phyloP scores from a whole-genome alignment of 2,329 filamentous ascomycete species.

The Knufia fluminis region DNA sequence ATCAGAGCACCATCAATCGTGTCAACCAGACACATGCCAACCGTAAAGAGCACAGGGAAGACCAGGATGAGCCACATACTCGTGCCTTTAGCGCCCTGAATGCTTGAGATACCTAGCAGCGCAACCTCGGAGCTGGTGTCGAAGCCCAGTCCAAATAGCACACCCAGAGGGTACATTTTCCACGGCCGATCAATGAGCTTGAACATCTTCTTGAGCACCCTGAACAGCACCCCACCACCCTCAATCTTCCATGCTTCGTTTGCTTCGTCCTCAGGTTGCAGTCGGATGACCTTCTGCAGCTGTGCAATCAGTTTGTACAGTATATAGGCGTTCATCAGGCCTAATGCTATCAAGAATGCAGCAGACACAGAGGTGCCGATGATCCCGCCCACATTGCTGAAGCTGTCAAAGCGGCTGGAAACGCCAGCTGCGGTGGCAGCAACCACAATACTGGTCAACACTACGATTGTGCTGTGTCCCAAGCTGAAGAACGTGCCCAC shows the following conservation, averaged over 20 bases:
- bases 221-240: slow-evolving; percentile 65
- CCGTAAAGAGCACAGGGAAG: slow-evolving; percentile 86
- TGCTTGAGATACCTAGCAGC: slow-evolving; percentile 76
- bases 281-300: slow-evolving; percentile 52
- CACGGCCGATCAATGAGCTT: slow-evolving; percentile 59
- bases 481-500: slow-evolving; percentile 93
- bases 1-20: slow-evolving; percentile 89
- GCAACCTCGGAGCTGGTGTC: slow-evolving; percentile 94
- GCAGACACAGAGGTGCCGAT: slow-evolving; percentile 83
- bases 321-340: slow-evolving; percentile 77
- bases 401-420: slow-evolving; percentile 68
- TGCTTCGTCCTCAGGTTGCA: slow-evolving; percentile 36
- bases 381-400: slow-evolving; percentile 72
- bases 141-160: slow-evolving; percentile 86
- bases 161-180: slow-evolving; percentile 92
- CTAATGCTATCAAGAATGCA: slow-evolving; percentile 70
- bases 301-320: slow-evolving; percentile 65
- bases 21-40: slow-evolving; percentile 90
- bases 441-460: slow-evolving; percentile 83
- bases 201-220: slow-evolving; percentile 66
- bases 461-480: slow-evolving; percentile 85
- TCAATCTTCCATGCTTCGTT: slow-evolving; percentile 57
- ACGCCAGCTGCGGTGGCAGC: slow-evolving; percentile 83
- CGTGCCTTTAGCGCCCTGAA: slow-evolving; percentile 77
- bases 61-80: slow-evolving; percentile 90